A percentile compares a stretch with the other conserved stretches of the same genome.
Evolutionary conservation across 2,329 filamentous ascomycete genomes (phyloP).

Genomic region (Xylaria digitata): DNA sequence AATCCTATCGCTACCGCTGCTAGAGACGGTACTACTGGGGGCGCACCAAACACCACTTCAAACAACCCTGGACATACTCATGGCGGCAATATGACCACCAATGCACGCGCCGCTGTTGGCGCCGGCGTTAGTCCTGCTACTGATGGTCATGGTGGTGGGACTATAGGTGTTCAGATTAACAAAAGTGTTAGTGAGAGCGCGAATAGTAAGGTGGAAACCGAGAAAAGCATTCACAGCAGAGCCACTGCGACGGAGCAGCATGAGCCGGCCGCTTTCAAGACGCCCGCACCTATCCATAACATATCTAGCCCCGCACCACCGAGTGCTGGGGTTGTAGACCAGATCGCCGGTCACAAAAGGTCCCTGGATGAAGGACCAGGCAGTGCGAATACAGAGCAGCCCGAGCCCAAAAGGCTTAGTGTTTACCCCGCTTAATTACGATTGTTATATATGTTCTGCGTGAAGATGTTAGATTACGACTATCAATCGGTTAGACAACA

Average conservation of each 20-base stretch:
- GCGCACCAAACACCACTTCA: neutral
- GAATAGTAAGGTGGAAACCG: conserved; percentile 19
- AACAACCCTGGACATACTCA: neutral
- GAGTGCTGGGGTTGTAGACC: conserved; percentile 47
- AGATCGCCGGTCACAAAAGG: conserved; percentile 47
- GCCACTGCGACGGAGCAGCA: conserved; percentile 8
- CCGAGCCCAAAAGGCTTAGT: conserved; percentile 45
- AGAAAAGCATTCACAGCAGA: conserved; percentile 12
- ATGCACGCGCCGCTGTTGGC: neutral
- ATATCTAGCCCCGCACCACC: conserved; percentile 48
- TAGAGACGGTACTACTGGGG: neutral
- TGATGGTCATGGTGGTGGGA: neutral
- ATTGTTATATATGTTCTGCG: conserved; percentile 4
- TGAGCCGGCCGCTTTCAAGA: conserved; percentile 25
- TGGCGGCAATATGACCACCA: neutral
- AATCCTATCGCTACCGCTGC: conserved; percentile 2
- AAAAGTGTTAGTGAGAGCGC: conserved; percentile 5
- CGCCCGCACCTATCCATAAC: conserved; percentile 41
- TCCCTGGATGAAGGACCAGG: conserved; percentile 42
- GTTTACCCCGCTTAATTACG: conserved; percentile 37
- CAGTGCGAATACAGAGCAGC: conserved; percentile 43
- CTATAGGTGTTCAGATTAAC: conserved; percentile 8
- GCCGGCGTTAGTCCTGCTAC: neutral
- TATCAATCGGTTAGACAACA: neutral
- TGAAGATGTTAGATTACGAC: neutral